phyloP scores from a whole-genome alignment of 2,329 filamentous ascomycete species.

The Dothidotthia symphoricarpi region DNA sequence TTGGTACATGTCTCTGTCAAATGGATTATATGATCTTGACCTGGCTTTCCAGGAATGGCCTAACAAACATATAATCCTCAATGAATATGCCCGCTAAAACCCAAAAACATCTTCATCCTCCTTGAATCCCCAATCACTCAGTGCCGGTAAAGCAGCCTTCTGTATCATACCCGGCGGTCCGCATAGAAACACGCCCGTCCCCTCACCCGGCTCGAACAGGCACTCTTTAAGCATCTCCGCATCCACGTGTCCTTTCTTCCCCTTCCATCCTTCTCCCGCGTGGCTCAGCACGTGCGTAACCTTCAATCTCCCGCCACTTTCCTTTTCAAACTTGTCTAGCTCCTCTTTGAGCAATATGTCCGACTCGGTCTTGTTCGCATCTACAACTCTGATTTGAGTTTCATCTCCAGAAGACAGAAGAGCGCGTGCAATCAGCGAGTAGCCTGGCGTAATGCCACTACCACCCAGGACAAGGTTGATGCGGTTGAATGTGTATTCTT shows the following conservation, averaged over 20 bases:
- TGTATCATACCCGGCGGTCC: slow-evolving; percentile 54
- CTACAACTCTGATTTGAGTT: slow-evolving; percentile 46
- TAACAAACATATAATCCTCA: no score
- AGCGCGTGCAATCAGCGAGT: slow-evolving; percentile 50
- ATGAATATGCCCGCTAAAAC: slow-evolving; percentile 25
- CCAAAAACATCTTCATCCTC: slow-evolving; percentile 50
- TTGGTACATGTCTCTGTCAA: no score
- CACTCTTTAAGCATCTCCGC: slow-evolving; percentile 43
- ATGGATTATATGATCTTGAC: no score
- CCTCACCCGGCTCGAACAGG: slow-evolving; percentile 45
- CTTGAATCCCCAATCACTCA: slow-evolving; percentile 48
- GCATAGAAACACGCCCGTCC: slow-evolving; percentile 50
- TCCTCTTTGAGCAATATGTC: slow-evolving; percentile 50
- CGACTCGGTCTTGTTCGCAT: slow-evolving; percentile 50
- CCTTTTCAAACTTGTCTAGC: slow-evolving; percentile 44
- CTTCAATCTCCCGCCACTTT: slow-evolving; percentile 43
- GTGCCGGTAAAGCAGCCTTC: slow-evolving; percentile 51
- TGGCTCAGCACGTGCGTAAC: slow-evolving; percentile 51
- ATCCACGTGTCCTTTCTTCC: slow-evolving; percentile 48
- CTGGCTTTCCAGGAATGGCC: no score
- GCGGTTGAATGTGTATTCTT: slow-evolving; percentile 44
- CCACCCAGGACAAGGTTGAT: slow-evolving; percentile 54
- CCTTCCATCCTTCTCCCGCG: slow-evolving; percentile 48
- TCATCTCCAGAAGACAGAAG: slow-evolving; percentile 36
- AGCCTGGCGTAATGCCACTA: slow-evolving; percentile 54